Percentiles rank a stretch among this genome's conserved stretches.
phyloP scores from a whole-genome alignment of 345 rosid species.

The Carallia pectinifolia region DNA sequence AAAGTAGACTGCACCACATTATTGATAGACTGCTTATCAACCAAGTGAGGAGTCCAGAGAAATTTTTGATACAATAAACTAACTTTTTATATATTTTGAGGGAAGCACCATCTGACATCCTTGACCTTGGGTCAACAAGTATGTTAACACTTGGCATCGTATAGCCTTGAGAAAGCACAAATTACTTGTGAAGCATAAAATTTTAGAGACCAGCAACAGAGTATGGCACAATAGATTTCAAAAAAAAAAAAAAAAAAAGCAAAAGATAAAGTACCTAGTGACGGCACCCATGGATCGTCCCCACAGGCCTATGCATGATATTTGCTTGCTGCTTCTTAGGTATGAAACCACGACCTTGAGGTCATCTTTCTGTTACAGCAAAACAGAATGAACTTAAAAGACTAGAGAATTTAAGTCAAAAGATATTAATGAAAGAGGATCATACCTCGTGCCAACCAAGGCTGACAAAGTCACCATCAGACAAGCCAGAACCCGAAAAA shows the following conservation, averaged over 20 bases:
- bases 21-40: not conserved
- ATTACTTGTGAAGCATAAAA: slow-evolving; percentile 4
- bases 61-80: not conserved
- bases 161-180: not conserved
- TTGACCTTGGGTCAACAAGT: slow-evolving; percentile 8
- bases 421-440: slow-evolving; percentile 4
- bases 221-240: not conserved
- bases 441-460: slow-evolving; percentile 41
- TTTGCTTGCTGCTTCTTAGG: slow-evolving; percentile 65
- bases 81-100: not conserved
- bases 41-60: not conserved
- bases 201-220: not conserved
- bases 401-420: slow-evolving; percentile 1
- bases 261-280: slow-evolving; percentile 61
- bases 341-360: slow-evolving; percentile 83
- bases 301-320: slow-evolving; percentile 92
- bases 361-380: slow-evolving; percentile 70
- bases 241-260: not conserved
- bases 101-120: slow-evolving; percentile 3
- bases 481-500: slow-evolving; percentile 39
- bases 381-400: slow-evolving; percentile 15
- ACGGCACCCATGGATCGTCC: slow-evolving; percentile 99
- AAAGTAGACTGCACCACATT: slow-evolving; percentile 30
- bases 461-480: slow-evolving; percentile 39
- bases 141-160: slow-evolving; percentile 1